Conservation (phyloP, 169 alveolate genomes). For the Theileria sp. region DNA sequence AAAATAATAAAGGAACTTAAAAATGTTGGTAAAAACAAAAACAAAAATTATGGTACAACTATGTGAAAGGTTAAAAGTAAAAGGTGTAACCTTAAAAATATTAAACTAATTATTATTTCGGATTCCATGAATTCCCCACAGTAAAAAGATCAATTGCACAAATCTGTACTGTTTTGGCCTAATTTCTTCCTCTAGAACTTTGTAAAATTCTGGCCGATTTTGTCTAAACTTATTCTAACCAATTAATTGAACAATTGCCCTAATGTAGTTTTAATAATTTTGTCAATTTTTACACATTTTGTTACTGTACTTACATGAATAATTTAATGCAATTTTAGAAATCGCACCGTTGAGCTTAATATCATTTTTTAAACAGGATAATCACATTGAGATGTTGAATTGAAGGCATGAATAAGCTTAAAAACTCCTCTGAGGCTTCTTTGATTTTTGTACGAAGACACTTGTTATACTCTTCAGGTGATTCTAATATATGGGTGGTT, state of each 20-base stretch:
- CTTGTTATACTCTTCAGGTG: conserved; percentile 18
- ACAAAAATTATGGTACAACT: background rate
- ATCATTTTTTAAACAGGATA: background rate
- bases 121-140: background rate
- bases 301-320: background rate
- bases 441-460: conserved; percentile 34
- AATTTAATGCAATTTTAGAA: too few species aligned
- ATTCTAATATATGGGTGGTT: conserved; percentile 19
- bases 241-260: background rate
- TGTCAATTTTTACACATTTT: background rate
- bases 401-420: background rate
- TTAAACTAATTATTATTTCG: background rate
- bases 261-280: background rate
- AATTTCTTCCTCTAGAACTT: background rate
- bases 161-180: background rate
- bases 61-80: background rate
- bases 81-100: background rate
- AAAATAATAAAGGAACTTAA: too few species aligned
- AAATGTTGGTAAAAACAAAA: too few species aligned
- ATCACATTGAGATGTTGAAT: background rate
- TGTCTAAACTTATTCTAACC: background rate
- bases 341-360: background rate
- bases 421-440: background rate
- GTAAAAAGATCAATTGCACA: background rate
- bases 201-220: background rate